Conservation (phyloP, 2,329 filamentous ascomycete species). For the Fonsecaea erecta region DNA sequence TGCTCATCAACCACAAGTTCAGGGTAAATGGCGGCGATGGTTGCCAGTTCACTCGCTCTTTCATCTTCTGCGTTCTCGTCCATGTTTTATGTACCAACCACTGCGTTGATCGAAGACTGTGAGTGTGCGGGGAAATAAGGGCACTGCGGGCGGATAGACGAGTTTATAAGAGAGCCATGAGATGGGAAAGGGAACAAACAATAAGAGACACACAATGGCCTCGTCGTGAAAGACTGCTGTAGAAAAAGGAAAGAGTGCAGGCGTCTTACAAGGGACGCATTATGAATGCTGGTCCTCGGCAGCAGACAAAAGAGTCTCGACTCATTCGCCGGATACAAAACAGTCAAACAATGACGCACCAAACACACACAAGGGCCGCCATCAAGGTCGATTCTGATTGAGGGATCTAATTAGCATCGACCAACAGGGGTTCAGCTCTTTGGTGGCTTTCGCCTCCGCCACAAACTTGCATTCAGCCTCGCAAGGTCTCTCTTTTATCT, state of each 20-base stretch:
- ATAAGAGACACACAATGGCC: background rate
- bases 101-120: conserved; percentile 4
- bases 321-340: background rate
- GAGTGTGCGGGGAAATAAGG: background rate
- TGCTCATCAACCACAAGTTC: conserved; percentile 59
- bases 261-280: background rate
- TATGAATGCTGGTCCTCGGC: background rate
- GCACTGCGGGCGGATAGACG: background rate
- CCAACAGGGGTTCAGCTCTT: background rate
- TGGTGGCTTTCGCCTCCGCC: background rate
- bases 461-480: background rate
- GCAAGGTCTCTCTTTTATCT: background rate
- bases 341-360: conserved; percentile 19
- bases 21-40: conserved; percentile 66
- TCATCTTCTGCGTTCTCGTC: conserved; percentile 58
- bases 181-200: background rate
- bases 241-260: conserved; percentile 2
- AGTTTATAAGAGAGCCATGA: background rate
- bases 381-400: background rate
- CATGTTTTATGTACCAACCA: conserved; percentile 39
- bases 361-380: background rate
- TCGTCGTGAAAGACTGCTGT: background rate
- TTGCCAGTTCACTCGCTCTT: conserved; percentile 62
- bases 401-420: background rate
- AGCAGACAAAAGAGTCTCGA: conserved; percentile 2